Conservation (phyloP, 1,284 basidiomycete genomes). For the Ceratobasidium theobromae region DNA sequence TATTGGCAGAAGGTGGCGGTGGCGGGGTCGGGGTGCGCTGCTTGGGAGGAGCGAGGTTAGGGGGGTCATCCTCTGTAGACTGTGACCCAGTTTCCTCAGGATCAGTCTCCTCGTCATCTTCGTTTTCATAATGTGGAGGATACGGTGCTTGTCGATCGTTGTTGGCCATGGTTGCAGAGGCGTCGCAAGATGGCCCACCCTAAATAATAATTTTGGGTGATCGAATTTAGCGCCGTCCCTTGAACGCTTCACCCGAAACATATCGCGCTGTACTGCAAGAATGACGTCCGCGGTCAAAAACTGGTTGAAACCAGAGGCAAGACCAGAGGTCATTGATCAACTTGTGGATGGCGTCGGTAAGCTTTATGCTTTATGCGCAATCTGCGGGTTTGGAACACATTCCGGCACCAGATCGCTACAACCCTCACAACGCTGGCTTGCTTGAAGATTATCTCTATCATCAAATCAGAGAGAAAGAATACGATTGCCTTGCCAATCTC, state of each 20-base stretch:
- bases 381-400: constrained; percentile 14
- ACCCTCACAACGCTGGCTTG: constrained; percentile 88
- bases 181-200: constrained; percentile 2
- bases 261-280: background rate
- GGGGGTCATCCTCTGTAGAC: constrained; percentile 78
- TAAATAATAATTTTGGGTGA: constrained; percentile 28
- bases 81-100: constrained; percentile 78
- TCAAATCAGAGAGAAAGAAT: constrained; percentile 86
- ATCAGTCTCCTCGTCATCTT: constrained; percentile 31
- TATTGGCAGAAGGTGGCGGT: constrained; percentile 41
- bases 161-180: constrained; percentile 12
- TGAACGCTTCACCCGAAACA: background rate
- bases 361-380: constrained; percentile 41
- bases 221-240: background rate
- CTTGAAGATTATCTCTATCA: constrained; percentile 94
- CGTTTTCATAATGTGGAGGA: constrained; percentile 18
- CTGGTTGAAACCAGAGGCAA: constrained; percentile 60
- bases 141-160: constrained; percentile 27
- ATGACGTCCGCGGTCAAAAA: constrained; percentile 31
- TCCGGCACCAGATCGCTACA: constrained; percentile 77
- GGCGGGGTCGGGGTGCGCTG: constrained; percentile 38
- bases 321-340: constrained; percentile 84
- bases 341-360: constrained; percentile 88
- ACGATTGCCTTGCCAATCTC: constrained; percentile 91
- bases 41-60: constrained; percentile 54